Base-by-base conservation (phyloP, 371 early-diverging fungal genomes). In the Massospora cicadina region DNA sequence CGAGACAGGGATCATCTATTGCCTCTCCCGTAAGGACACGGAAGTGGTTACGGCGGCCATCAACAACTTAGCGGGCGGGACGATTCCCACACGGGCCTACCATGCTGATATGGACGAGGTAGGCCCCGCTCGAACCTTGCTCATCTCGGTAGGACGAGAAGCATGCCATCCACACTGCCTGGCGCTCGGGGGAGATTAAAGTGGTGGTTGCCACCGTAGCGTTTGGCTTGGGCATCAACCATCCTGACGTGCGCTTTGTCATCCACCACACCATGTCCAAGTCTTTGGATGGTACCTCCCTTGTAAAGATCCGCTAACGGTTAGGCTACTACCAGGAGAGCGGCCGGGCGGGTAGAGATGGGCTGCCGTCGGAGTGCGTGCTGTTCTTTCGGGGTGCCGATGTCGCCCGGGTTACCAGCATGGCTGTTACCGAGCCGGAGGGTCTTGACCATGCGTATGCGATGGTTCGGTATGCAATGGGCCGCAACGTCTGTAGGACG, bases 201-300 rank as follows among this genome's bases (percentile, higher is more conserved):
- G 85, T 99, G 43, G 95, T 99, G 68, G 95, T 97, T 1, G 99
- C 99, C 0, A 99, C 99, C 0, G 84, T 99, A 54, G 99, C 99
- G 0, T 98, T 99, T 76, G 98, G 98, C 13, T 91, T 95, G 94
- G 95, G 99, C 1, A 98, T 99, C 58, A 98, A 99, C 77, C 99
- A 99, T 75, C 75, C 94, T 21, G 94, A 99, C 68, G 99, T 99
- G 13, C 88, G 99, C 0, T 99, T 90, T 74, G 99, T 99, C 1
- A 87, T 99, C 25, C 99, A 99, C 72, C 88, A 91, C 72, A 86
- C 93, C 2, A 71, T 98, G 12, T 98, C 99, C 0, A 88, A 94
- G 29, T 89, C 91, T 13, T 68, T 99, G 1, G 99, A 99, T 33
- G 62, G 62, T 62, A 62, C 32, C 10, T 31, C 5, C 13, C 21